A percentile compares a stretch with the other conserved stretches of the same genome.
These are phyloP conservation scores for Stagonosporopsis cucurbitacearum DNA, from an alignment of 2,329 filamentous ascomycete species.

Conservation along the genomic window DNA sequence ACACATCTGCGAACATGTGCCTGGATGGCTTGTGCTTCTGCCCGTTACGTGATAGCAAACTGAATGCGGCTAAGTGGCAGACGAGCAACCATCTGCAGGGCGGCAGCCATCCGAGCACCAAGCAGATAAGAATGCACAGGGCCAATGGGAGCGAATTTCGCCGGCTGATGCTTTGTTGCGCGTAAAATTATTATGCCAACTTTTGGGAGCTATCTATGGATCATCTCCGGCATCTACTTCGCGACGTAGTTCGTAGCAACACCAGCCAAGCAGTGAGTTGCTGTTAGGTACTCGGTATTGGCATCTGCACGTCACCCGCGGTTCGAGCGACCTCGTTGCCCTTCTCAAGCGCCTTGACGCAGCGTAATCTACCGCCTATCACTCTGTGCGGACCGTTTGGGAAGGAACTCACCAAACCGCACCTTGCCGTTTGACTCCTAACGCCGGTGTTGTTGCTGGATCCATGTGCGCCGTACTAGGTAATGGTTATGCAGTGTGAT, in stretches of 20 bases:
- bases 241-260: constrained; percentile 20
- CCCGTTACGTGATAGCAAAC: constrained; percentile 37
- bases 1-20: constrained; percentile 39
- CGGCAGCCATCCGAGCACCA: constrained; percentile 23
- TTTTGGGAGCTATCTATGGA: constrained; percentile 30
- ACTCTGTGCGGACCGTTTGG: constrained; percentile 14
- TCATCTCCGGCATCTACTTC: constrained; percentile 28
- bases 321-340: constrained; percentile 17
- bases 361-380: constrained; percentile 26
- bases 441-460: constrained; percentile 14
- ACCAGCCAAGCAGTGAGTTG: constrained; percentile 43
- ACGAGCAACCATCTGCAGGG: constrained; percentile 20
- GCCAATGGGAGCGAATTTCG: constrained; percentile 34
- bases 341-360: constrained; percentile 23
- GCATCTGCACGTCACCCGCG: constrained; percentile 37
- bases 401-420: constrained; percentile 18
- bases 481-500: constrained; percentile 11
- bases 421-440: constrained; percentile 14
- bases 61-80: constrained; percentile 26
- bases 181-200: constrained; percentile 46
- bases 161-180: constrained; percentile 34
- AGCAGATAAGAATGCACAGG: constrained; percentile 38
- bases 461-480: constrained; percentile 5
- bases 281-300: constrained; percentile 46
- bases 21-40: constrained; percentile 30